Conservation (phyloP, 176 grass and related monocot species). For the Triticum timopheevii region DNA sequence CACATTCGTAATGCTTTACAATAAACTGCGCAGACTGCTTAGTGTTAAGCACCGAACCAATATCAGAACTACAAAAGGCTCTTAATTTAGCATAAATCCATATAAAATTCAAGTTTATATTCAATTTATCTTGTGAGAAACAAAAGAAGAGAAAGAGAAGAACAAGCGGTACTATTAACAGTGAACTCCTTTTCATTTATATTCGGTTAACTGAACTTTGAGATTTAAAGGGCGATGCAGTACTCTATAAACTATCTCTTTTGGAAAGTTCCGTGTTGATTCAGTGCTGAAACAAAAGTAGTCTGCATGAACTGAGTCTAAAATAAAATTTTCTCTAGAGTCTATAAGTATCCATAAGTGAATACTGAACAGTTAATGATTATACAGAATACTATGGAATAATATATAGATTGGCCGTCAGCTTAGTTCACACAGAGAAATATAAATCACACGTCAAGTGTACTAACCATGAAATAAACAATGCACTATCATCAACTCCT, state of each 20-base stretch:
- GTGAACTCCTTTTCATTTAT: constrained; percentile 3
- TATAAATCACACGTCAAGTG: not conserved
- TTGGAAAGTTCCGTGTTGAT: not conserved
- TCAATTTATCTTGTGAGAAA: not conserved
- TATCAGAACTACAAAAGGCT: not conserved
- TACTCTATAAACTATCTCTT: not conserved
- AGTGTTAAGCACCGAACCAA: not conserved
- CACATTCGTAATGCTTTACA: not conserved
- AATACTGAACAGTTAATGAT: not conserved
- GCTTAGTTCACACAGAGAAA: not conserved
- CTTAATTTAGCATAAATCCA: not conserved
- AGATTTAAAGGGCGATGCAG: not conserved
- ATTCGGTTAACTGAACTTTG: not conserved
- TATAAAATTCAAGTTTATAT: not conserved
- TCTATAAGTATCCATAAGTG: not conserved
- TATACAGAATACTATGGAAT: not conserved
- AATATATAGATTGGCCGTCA: not conserved
- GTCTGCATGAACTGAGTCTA: not conserved
- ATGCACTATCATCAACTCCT: constrained; percentile 27
- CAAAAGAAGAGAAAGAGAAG: not conserved
- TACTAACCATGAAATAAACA: constrained; percentile 75
- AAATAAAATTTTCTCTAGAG: not conserved
- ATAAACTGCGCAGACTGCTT: not conserved
- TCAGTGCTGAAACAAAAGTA: not conserved
- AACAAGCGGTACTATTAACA: not conserved